Evolutionary conservation across 2,329 filamentous ascomycete species (phyloP).

Genomic region (Diaporthe aspalathi): DNA sequence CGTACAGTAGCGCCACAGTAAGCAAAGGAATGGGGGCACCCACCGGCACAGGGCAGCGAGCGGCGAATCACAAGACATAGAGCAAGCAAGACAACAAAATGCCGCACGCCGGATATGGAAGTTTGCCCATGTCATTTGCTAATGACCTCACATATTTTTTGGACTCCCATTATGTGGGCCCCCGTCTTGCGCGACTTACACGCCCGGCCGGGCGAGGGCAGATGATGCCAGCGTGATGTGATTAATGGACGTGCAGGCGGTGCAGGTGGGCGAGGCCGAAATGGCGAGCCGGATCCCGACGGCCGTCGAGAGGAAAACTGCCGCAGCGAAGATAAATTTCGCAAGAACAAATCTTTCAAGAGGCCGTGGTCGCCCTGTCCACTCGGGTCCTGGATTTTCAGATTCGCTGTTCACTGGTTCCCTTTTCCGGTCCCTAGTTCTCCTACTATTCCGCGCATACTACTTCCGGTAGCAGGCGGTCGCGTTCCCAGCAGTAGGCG

Average conservation of each 20-base stretch:
- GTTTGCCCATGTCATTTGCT: slow-evolving; percentile 4
- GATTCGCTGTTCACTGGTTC: slow-evolving; percentile 9
- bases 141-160: slow-evolving; percentile 18
- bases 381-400: neutral
- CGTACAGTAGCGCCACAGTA: slow-evolving; percentile 24
- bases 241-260: neutral
- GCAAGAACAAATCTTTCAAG: slow-evolving; percentile 10
- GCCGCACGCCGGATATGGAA: slow-evolving; percentile 8
- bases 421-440: slow-evolving; percentile 26
- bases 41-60: neutral
- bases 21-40: slow-evolving; percentile 8
- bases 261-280: slow-evolving; percentile 18
- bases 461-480: slow-evolving; percentile 26
- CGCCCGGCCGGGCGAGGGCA: neutral
- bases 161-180: slow-evolving; percentile 13
- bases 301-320: neutral
- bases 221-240: slow-evolving; percentile 23
- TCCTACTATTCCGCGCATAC: slow-evolving; percentile 11
- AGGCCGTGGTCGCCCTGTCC: neutral
- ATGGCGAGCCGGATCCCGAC: slow-evolving; percentile 22
- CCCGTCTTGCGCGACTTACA: slow-evolving; percentile 15
- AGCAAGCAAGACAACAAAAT: slow-evolving; percentile 5
- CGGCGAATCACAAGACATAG: slow-evolving; percentile 8
- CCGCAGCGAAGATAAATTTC: slow-evolving; percentile 6
- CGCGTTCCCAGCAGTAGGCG: slow-evolving; percentile 21